Evolutionary conservation across 441 rosid genomes (phyloP).

Genomic region (Mallotus japonicus): DNA sequence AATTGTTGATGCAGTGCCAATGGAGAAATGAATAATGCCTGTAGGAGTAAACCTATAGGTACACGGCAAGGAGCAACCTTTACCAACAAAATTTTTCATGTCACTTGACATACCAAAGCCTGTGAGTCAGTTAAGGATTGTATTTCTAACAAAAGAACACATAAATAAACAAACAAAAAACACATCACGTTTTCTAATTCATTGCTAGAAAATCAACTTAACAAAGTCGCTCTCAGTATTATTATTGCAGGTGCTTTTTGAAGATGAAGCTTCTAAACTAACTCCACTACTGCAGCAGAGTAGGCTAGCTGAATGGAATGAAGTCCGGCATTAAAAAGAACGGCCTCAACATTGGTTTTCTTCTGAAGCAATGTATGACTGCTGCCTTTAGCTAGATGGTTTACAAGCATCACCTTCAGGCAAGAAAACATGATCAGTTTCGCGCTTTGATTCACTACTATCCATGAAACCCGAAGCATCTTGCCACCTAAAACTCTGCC

Average conservation of each 20-base stretch:
- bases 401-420: neutral
- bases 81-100: neutral
- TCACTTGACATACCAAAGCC: neutral
- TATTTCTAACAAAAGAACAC: neutral
- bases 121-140: neutral
- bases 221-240: neutral
- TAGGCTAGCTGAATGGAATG: neutral
- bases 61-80: too few relatives aligned
- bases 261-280: neutral
- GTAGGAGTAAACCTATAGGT: too few relatives aligned
- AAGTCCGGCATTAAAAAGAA: neutral
- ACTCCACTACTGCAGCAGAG: neutral
- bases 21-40: too few relatives aligned
- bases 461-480: neutral
- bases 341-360: neutral
- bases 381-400: neutral
- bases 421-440: neutral
- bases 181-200: neutral
- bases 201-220: neutral
- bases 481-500: slow-evolving; percentile 14
- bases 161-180: neutral
- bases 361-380: neutral
- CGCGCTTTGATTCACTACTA: neutral
- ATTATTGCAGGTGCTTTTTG: neutral
- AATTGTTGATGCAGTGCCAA: too few relatives aligned